Percentiles rank a stretch among this genome's conserved stretches.
Conservation (phyloP, 2,329 filamentous ascomycete species). For the Pseudogymnoascus sp. region DNA sequence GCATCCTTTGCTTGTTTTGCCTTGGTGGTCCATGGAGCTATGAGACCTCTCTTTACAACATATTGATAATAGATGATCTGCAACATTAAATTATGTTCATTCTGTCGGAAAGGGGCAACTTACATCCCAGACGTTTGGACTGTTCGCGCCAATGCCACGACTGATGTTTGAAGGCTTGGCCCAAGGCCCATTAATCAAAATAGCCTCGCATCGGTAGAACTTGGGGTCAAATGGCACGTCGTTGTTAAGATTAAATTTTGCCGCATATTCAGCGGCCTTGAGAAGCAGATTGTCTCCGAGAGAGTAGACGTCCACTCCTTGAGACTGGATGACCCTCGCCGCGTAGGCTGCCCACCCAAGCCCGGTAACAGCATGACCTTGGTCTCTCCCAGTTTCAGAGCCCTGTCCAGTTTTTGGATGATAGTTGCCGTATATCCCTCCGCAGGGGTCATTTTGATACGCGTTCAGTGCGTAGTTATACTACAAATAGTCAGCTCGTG, state of each 20-base stretch:
- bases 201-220: constrained; percentile 34
- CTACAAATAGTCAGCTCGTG: constrained; percentile 8
- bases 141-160: constrained; percentile 17
- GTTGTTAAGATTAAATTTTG: constrained; percentile 33
- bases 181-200: constrained; percentile 35
- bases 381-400: constrained; percentile 33
- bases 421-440: constrained; percentile 28
- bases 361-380: constrained; percentile 28
- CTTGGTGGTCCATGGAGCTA: constrained; percentile 17
- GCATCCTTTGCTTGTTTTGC: constrained; percentile 17
- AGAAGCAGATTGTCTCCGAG: constrained; percentile 29
- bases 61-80: constrained; percentile 31
- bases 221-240: constrained; percentile 31
- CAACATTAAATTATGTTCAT: constrained; percentile 10
- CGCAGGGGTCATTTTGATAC: constrained; percentile 32
- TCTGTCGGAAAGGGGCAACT: constrained; percentile 5
- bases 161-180: constrained; percentile 23
- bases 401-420: constrained; percentile 30
- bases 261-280: constrained; percentile 32
- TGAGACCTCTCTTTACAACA: constrained; percentile 21
- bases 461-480: constrained; percentile 36
- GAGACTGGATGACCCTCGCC: constrained; percentile 29
- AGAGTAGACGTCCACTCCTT: constrained; percentile 31
- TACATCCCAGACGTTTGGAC: constrained; percentile 17
- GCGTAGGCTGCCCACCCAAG: constrained; percentile 32